A percentile compares a stretch with the other conserved stretches of the same genome.
Evolutionary conservation across 495 filamentous ascomycete genomes (phyloP).

Genomic region (Usnea hakonensis): DNA sequence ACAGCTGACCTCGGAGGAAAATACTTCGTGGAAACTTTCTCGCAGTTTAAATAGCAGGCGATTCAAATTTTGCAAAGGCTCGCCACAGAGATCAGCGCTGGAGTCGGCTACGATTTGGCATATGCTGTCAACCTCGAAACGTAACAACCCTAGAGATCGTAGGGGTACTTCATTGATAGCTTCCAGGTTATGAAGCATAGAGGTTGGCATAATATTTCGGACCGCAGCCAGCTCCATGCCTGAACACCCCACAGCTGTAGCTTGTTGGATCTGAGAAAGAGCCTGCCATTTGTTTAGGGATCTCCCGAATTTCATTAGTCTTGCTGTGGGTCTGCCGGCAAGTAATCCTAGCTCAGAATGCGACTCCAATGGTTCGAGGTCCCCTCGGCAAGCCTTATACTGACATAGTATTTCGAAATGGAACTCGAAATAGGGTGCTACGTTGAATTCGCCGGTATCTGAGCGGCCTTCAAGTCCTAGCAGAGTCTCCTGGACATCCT

Average conservation of each 20-base stretch:
- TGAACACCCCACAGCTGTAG: conserved; percentile 3
- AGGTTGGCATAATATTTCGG: conserved; percentile 14
- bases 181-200: conserved; percentile 17
- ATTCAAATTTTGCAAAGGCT: conserved; percentile 21
- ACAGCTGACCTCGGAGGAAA: not conserved
- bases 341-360: conserved; percentile 9
- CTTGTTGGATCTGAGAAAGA: conserved; percentile 1
- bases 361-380: not conserved
- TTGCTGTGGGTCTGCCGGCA: conserved; percentile 17
- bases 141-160: conserved; percentile 24
- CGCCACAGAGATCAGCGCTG: conserved; percentile 23
- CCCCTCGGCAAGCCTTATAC: conserved; percentile 5
- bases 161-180: conserved; percentile 23
- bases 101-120: conserved; percentile 25
- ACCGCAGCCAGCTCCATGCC: conserved; percentile 9
- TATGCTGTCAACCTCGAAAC: conserved; percentile 26
- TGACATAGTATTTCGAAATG: conserved; percentile 24
- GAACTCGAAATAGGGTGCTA: conserved; percentile 15
- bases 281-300: not conserved
- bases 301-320: not conserved
- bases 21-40: not conserved
- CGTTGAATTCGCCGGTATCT: not conserved
- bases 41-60: conserved; percentile 11
- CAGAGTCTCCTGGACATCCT: conserved; percentile 22
- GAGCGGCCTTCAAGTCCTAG: conserved; percentile 20